Percentiles rank a stretch among this genome's conserved stretches.
Conservation (phyloP, 148 eudicot species). For the Pouteria glomerata region DNA sequence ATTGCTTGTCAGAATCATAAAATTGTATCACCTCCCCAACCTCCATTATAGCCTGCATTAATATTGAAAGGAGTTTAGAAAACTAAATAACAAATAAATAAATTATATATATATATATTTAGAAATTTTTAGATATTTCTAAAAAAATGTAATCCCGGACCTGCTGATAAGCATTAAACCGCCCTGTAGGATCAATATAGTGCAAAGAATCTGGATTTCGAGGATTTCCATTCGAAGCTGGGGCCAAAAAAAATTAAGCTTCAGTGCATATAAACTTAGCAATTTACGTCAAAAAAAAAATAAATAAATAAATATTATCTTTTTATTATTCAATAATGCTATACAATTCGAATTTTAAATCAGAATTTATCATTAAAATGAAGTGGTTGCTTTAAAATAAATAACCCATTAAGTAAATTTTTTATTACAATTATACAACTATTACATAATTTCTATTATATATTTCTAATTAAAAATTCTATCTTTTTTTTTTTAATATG, state of each 20-base stretch:
- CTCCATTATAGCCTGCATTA: conserved; percentile 89
- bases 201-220: conserved; percentile 62
- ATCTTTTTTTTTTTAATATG: too few relatives aligned
- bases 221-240: conserved; percentile 91
- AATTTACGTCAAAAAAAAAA: background rate
- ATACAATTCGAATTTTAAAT: too few relatives aligned
- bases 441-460: too few relatives aligned
- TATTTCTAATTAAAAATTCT: conserved; percentile 6
- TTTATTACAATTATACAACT: too few relatives aligned
- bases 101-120: background rate
- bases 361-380: background rate
- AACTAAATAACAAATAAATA: background rate
- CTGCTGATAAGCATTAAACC: conserved; percentile 85
- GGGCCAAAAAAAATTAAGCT: background rate
- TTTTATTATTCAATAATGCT: too few relatives aligned
- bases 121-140: too few relatives aligned
- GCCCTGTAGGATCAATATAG: conserved; percentile 80
- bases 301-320: background rate
- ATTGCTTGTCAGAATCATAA: conserved; percentile 78
- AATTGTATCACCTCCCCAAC: conserved; percentile 86
- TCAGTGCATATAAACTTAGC: conserved; percentile 2
- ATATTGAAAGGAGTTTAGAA: background rate
- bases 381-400: background rate
- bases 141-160: conserved; percentile 24
- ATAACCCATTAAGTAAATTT: too few relatives aligned